Base-by-base conservation (phyloP, 306 rosid genomes). In the Aeschynomene evenia region DNA sequence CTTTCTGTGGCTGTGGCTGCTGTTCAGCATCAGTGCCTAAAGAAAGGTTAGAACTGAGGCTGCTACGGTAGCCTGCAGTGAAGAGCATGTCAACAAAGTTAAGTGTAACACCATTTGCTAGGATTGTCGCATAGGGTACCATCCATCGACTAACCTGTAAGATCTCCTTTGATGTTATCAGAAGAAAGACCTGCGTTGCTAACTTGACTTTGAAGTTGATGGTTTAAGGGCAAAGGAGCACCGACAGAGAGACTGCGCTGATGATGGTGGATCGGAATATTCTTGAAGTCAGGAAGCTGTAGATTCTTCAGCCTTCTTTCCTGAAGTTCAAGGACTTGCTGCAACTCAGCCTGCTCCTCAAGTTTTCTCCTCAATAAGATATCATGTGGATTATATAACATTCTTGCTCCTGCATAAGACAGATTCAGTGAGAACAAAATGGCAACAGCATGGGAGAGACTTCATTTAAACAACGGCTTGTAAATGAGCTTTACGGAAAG, bases 341-440 rank as follows among this genome's bases (percentile, higher is more conserved):
- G 96, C 82, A 93, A 77, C 68, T 93, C 98, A 54, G 85, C 92
- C 78, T 86, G 95, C 81, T 90, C 96, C 79, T 86, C 97, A 24
- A 86, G 19, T 65, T 85, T 91, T 66, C 89, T 87, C 71, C 96
- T 86, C 79, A 88, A 55, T 23, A 88, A 59, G 79, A 88, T 76
- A 39, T 86, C 96, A 53, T 87, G 94, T 0, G 97, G 78, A 72
- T 63, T 78, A 77, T 81, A 82, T 21, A 82, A 58, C 92, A 87
- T 83, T 76, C 97, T 82, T 37, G 82, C 72, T 43, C 96, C 98
- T 94, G 77, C 43, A 73, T 24, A 63, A 78, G 51, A 62, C 11
- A 71, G 18, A 62, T 59, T 16, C 19, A 9, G 48, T 37, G 20
- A 66, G 43, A 68, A 52, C 53, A 56, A 50, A 50, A 68, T 10